phyloP scores from a whole-genome alignment of 192 early-diverging fungal species.

The Dissophora ornata region DNA sequence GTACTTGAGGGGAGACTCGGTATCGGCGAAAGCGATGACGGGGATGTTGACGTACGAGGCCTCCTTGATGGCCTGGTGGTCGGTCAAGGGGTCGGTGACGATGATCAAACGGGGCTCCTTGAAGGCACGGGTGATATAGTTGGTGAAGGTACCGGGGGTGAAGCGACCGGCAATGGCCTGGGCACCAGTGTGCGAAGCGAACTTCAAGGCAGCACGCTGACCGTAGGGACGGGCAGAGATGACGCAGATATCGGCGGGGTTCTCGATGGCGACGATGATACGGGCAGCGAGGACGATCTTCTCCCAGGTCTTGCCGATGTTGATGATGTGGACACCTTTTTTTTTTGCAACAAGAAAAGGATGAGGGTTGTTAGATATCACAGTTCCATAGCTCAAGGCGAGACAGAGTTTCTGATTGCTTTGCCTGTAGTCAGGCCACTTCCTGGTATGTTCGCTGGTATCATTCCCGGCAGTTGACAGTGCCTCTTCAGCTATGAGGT shows the following conservation, averaged over 20 bases:
- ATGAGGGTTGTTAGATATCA: not conserved
- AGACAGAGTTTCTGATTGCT: too few relatives aligned
- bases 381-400: not conserved
- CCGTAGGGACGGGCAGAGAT: slow-evolving; percentile 97
- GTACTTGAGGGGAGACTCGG: slow-evolving; percentile 93
- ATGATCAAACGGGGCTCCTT: slow-evolving; percentile 99
- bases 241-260: slow-evolving; percentile 96
- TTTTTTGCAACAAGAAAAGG: not conserved
- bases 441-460: too few relatives aligned
- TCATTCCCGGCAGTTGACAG: too few relatives aligned
- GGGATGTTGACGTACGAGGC: slow-evolving; percentile 99
- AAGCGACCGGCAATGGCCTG: slow-evolving; percentile 99
- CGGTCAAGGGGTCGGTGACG: slow-evolving; percentile 97
- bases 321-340: slow-evolving; percentile 95
- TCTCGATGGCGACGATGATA: slow-evolving; percentile 97
- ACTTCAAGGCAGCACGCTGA: slow-evolving; percentile 99
- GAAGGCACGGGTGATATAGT: slow-evolving; percentile 99
- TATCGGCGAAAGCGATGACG: slow-evolving; percentile 99
- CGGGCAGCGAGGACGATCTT: slow-evolving; percentile 98
- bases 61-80: slow-evolving; percentile 99
- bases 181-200: slow-evolving; percentile 96
- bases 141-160: slow-evolving; percentile 99
- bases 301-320: slow-evolving; percentile 99
- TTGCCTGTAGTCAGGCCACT: too few relatives aligned
- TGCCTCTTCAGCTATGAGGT: too few relatives aligned